Evolutionary conservation across 805 yeast genomes (phyloP).

Genomic region (Ogataea thermomethanolica): DNA sequence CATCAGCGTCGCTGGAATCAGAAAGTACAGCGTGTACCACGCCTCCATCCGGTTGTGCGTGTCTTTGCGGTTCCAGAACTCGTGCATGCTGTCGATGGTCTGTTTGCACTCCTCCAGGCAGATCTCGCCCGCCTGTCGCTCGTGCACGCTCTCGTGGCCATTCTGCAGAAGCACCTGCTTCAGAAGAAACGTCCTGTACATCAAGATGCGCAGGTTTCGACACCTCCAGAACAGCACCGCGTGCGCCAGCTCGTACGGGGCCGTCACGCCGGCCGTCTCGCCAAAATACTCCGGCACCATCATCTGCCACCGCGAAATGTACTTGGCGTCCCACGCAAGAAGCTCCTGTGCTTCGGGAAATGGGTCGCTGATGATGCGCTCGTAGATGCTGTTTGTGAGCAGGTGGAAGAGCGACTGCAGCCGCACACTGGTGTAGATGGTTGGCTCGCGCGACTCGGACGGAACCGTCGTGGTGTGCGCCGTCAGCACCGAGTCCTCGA

Average conservation of each 20-base stretch:
- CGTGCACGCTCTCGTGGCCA: not conserved
- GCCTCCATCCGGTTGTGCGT: conserved; percentile 17
- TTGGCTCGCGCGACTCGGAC: conserved; percentile 5
- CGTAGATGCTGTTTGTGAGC: conserved; percentile 18
- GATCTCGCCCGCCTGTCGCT: conserved; percentile 8
- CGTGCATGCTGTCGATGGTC: conserved; percentile 13
- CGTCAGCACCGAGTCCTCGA: conserved; percentile 14
- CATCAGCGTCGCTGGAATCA: conserved; percentile 18
- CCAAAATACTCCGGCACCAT: conserved; percentile 10
- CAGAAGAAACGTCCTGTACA: conserved; percentile 15
- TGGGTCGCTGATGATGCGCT: conserved; percentile 17
- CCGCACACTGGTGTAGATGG: conserved; percentile 15
- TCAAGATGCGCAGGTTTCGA: conserved; percentile 15
- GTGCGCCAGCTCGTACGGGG: conserved; percentile 10
- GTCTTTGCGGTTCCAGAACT: conserved; percentile 10
- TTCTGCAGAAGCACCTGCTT: conserved; percentile 2
- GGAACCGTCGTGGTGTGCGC: conserved; percentile 3
- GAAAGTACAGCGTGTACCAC: conserved; percentile 18
- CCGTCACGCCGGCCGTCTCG: conserved; percentile 4
- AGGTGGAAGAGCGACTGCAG: conserved; percentile 15
- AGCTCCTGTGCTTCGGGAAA: conserved; percentile 17
- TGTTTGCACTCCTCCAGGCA: conserved; percentile 14
- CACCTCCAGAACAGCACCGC: conserved; percentile 15
- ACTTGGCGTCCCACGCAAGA: conserved; percentile 12
- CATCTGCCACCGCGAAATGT: conserved; percentile 12